Evolutionary conservation across 169 alveolate genomes (phyloP), one percentile per base, ranked within the genome.

Genomic region (Plasmodium reichenowi): DNA sequence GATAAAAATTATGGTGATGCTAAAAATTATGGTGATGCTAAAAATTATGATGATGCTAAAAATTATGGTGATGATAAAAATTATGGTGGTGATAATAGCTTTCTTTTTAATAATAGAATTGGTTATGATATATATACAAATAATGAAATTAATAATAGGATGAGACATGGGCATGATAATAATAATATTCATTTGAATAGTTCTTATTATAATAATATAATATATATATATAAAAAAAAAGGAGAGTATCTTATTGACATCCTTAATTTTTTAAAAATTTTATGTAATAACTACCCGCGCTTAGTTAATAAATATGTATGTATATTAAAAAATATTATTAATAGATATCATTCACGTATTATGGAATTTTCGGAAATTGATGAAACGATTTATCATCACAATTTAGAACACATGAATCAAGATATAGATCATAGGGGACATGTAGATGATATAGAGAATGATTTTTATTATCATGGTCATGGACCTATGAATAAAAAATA

Each of bases 301-400:
- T 38, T 86, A 50, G 45, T 54, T 17, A 86, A 45, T 26, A 86
- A 86, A 24, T 86, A 86, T 72, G 87, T 86, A 13, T 86, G 92
- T 7, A 72, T 86, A 1, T 60, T 86, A 50, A 86, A 86, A 66
- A 86, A 73, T 50, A 50, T 86, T 15, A 86, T 86, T 3, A 70
- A 86, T 24, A 60, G 92, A 32, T 86, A 86, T 32, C 92, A 86
- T 29, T 86, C 92, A 2, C 47, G 92, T 8, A 86, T 86, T 1
- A 86, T 86, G 87, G 92, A 86, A 48, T 86, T 86, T 86, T 71
- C 92, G 3, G 88, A 86, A 54, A 71, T 86, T 9, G 92, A 86
- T 8, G 92, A 86, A 52, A 63, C 88, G 1, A 63, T 72, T 45
- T 86, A 71, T 60, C 92, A 86, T 38, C 87, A 86, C 20, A 71